Evolutionary conservation across 345 rosid genomes (phyloP).

Genomic region (Euphorbia pulcherrima): DNA sequence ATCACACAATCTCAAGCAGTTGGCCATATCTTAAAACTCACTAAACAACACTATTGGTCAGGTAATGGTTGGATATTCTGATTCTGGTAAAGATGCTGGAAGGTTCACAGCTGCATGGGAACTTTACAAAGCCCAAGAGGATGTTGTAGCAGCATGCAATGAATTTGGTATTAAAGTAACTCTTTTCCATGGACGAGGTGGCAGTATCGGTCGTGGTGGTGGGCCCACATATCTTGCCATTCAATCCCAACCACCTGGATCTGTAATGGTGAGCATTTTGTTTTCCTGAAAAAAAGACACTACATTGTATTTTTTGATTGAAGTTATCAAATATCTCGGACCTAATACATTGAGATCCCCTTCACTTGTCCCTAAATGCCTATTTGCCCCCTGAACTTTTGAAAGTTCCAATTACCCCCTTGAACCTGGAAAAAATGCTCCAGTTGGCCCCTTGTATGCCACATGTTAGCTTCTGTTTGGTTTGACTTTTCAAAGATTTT

Average conservation of each 20-base stretch:
- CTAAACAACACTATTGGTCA: slow-evolving; percentile 22
- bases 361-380: too few species aligned
- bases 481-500: too few species aligned
- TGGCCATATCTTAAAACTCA: slow-evolving; percentile 10
- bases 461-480: too few species aligned
- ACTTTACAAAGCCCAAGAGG: slow-evolving; percentile 97
- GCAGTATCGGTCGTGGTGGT: slow-evolving; percentile 98
- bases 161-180: slow-evolving; percentile 85
- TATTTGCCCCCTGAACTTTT: too few species aligned
- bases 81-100: slow-evolving; percentile 99
- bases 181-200: slow-evolving; percentile 96
- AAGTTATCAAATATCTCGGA: too few species aligned
- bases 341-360: too few species aligned
- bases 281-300: neutral
- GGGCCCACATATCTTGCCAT: slow-evolving; percentile 96
- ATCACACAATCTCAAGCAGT: slow-evolving; percentile 2
- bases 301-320: neutral
- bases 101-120: slow-evolving; percentile 99
- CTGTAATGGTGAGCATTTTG: slow-evolving; percentile 74
- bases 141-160: slow-evolving; percentile 91
- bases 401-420: too few species aligned
- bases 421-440: too few species aligned
- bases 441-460: too few species aligned
- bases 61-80: slow-evolving; percentile 99
- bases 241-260: slow-evolving; percentile 98